A percentile compares a stretch with the other conserved stretches of the same genome.
Conservation (phyloP, 2,329 filamentous ascomycete species). For the Ophiocordyceps camponoti-rufipedis region DNA sequence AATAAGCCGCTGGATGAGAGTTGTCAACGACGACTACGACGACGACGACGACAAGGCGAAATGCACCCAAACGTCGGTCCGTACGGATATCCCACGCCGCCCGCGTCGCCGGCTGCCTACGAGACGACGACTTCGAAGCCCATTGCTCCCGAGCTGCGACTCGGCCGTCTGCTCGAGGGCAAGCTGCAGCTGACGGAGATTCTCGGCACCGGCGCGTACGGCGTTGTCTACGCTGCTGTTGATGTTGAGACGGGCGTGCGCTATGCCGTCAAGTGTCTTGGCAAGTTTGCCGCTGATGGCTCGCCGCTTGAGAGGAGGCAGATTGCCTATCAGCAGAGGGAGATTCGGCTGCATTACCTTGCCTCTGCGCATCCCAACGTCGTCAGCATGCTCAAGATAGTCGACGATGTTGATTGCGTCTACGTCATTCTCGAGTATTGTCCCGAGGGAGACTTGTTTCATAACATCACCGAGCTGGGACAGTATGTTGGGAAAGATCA, state of each 20-base stretch:
- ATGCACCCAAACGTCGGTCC: conserved; percentile 38
- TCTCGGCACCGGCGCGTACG: conserved; percentile 86
- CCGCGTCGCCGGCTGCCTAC: conserved; percentile 36
- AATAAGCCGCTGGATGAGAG: background rate
- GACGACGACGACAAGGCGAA: conserved; percentile 12
- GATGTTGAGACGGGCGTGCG: conserved; percentile 64
- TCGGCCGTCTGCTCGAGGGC: conserved; percentile 70
- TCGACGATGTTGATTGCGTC: conserved; percentile 81
- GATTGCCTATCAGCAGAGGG: conserved; percentile 75
- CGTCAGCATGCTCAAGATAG: conserved; percentile 82
- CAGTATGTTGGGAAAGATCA: conserved; percentile 87
- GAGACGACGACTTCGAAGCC: conserved; percentile 33
- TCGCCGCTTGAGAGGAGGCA: conserved; percentile 66
- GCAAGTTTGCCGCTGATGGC: conserved; percentile 64
- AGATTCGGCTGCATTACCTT: conserved; percentile 80
- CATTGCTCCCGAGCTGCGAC: conserved; percentile 59
- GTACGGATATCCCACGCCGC: conserved; percentile 39
- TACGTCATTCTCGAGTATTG: conserved; percentile 96
- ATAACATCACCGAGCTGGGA: conserved; percentile 89
- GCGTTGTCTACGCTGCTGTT: conserved; percentile 81
- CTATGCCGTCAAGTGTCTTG: conserved; percentile 94
- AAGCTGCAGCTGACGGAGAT: conserved; percentile 71
- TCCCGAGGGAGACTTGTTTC: conserved; percentile 89
- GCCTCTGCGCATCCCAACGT: conserved; percentile 85
- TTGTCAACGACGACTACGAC: background rate